Evolutionary conservation across 2,329 filamentous ascomycete genomes (phyloP).

Genomic region (Cercospora citrullina): DNA sequence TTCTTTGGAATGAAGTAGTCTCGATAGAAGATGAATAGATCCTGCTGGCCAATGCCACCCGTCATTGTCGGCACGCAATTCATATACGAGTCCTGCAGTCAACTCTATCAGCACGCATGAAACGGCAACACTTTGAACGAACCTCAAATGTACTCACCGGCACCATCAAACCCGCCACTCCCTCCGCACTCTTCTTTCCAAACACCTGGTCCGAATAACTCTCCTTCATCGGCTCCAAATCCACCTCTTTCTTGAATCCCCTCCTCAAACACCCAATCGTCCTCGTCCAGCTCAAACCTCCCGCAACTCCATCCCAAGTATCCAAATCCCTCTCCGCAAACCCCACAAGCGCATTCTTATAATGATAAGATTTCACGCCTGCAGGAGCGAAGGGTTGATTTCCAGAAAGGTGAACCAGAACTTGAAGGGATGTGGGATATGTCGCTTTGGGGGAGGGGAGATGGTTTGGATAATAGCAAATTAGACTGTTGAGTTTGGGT

Average conservation of each 20-base stretch:
- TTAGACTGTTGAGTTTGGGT: conserved; percentile 43
- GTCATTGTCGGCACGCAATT: conserved; percentile 47
- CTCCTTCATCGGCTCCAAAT: conserved; percentile 41
- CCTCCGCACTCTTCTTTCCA: conserved; percentile 30
- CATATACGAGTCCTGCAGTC: conserved; percentile 28
- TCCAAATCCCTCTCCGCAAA: conserved; percentile 47
- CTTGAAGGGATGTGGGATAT: conserved; percentile 42
- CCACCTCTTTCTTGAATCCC: conserved; percentile 32
- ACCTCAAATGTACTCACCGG: neutral
- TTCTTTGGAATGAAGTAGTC: conserved; percentile 57
- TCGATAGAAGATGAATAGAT: conserved; percentile 54
- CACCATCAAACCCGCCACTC: conserved; percentile 30
- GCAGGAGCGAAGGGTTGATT: conserved; percentile 41
- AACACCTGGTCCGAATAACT: conserved; percentile 36
- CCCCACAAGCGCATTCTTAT: conserved; percentile 41
- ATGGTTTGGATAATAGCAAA: conserved; percentile 47
- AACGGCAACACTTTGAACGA: neutral
- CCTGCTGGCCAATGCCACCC: conserved; percentile 46
- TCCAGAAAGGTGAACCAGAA: conserved; percentile 45
- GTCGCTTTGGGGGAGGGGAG: conserved; percentile 42
- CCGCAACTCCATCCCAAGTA: conserved; percentile 44
- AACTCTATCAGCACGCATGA: neutral
- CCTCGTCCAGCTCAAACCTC: conserved; percentile 46
- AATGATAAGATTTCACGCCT: conserved; percentile 43
- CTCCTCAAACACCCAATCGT: conserved; percentile 41